A percentile compares a stretch with the other conserved stretches of the same genome.
Conservation (phyloP, 495 filamentous ascomycete species). For the Penicillium odoratum region DNA sequence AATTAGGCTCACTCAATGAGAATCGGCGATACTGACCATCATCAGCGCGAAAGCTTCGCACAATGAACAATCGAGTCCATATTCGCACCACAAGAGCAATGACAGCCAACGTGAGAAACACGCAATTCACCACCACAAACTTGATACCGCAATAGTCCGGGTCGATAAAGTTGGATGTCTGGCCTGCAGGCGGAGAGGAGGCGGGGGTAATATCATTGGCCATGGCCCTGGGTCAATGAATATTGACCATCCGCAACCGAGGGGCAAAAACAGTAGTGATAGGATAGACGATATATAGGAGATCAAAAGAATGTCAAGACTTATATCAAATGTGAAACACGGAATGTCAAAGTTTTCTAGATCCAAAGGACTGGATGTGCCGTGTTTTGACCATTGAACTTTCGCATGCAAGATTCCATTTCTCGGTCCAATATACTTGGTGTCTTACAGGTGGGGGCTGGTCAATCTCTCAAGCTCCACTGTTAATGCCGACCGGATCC, state of each 20-base stretch:
- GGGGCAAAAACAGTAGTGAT: not conserved
- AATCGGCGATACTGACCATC: constrained; percentile 32
- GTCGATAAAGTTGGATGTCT: constrained; percentile 37
- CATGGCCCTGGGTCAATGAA: constrained; percentile 20
- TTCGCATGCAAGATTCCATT: not conserved
- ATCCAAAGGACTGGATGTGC: not conserved
- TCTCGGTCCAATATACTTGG: not conserved
- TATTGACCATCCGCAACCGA: constrained; percentile 2
- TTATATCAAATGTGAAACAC: not conserved
- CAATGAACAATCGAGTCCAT: constrained; percentile 38
- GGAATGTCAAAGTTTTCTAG: constrained; percentile 7
- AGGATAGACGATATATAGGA: not conserved
- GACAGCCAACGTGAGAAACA: constrained; percentile 33
- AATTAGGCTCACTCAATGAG: not conserved
- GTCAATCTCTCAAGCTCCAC: not conserved
- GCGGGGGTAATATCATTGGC: constrained; percentile 26
- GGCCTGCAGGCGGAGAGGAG: constrained; percentile 32
- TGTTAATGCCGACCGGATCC: not conserved
- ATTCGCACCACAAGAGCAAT: constrained; percentile 31
- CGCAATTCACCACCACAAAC: constrained; percentile 28
- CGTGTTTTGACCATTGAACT: constrained; percentile 8
- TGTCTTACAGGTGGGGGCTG: not conserved
- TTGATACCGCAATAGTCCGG: constrained; percentile 20
- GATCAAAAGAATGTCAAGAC: not conserved
- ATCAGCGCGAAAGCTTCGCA: constrained; percentile 38